Conservation (phyloP, 306 rosid genomes). For the Castanopsis chinensis region DNA sequence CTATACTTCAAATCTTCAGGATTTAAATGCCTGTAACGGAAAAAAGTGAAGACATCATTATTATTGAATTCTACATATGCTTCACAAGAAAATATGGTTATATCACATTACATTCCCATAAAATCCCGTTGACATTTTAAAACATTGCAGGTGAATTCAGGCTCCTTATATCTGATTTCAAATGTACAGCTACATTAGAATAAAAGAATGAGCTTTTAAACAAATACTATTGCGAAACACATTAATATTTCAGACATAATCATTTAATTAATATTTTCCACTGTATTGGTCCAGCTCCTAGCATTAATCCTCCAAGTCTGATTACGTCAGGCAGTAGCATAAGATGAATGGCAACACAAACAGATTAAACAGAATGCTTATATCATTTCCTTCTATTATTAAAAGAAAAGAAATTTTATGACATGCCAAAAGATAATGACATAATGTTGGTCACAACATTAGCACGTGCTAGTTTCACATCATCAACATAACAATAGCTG, state of each 20-base stretch:
- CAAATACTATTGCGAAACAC: not conserved
- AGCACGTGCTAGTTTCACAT: not conserved
- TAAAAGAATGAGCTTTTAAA: not conserved
- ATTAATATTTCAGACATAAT: not conserved
- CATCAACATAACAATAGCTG: not conserved
- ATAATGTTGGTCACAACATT: not conserved
- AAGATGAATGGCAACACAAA: not conserved
- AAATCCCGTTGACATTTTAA: not conserved
- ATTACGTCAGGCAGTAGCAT: not conserved
- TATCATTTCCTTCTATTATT: not conserved
- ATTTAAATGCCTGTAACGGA: slow-evolving; percentile 48
- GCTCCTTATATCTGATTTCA: not conserved
- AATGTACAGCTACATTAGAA: not conserved
- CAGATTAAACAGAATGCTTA: not conserved
- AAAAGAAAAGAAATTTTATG: not conserved
- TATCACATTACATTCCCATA: not conserved
- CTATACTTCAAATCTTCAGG: slow-evolving; percentile 64
- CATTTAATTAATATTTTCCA: not conserved
- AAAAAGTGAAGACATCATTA: slow-evolving; percentile 22
- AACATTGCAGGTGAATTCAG: not conserved
- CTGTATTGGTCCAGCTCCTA: not conserved
- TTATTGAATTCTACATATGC: not conserved
- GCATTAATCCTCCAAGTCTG: not conserved
- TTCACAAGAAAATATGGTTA: not conserved
- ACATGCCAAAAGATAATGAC: not conserved